phyloP scores from a whole-genome alignment of 257 asterid species.

The Solanum rostratum region DNA sequence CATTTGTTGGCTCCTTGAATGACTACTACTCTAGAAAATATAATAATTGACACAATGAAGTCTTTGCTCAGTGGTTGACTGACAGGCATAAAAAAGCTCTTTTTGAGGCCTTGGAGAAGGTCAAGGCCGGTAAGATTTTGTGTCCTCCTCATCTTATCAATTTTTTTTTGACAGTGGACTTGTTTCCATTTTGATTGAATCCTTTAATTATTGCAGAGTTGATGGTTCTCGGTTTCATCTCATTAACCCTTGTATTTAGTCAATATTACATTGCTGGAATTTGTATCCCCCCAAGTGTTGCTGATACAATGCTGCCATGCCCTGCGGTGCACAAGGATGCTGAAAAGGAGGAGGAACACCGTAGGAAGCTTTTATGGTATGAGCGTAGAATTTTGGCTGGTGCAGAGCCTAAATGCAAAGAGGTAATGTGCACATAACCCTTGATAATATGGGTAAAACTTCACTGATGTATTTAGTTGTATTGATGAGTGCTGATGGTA shows the following conservation, averaged over 20 bases:
- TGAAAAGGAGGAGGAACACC: constrained; percentile 8
- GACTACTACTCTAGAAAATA: not conserved
- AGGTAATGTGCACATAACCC: constrained; percentile 23
- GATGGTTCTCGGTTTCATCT: constrained; percentile 96
- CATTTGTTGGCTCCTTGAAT: not conserved
- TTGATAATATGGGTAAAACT: not conserved
- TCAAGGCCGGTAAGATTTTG: constrained; percentile 61
- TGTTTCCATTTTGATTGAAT: not conserved
- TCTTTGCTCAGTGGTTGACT: constrained; percentile 52
- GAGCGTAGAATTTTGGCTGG: constrained; percentile 48
- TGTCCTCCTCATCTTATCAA: not conserved
- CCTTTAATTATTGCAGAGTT: constrained; percentile 50
- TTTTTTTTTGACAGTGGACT: not conserved
- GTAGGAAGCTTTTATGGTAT: constrained; percentile 43
- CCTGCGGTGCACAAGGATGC: not conserved
- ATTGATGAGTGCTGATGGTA: not conserved
- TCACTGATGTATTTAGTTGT: not conserved
- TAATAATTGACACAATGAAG: not conserved
- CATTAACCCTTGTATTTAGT: constrained; percentile 65
- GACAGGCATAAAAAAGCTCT: constrained; percentile 79
- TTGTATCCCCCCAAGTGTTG: constrained; percentile 66
- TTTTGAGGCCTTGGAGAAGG: constrained; percentile 82
- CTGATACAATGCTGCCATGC: constrained; percentile 75
- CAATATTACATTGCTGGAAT: constrained; percentile 81
- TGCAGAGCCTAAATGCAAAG: constrained; percentile 21